Conservation (phyloP, 2,329 filamentous ascomycete species). For the Fusarium anguioides region DNA sequence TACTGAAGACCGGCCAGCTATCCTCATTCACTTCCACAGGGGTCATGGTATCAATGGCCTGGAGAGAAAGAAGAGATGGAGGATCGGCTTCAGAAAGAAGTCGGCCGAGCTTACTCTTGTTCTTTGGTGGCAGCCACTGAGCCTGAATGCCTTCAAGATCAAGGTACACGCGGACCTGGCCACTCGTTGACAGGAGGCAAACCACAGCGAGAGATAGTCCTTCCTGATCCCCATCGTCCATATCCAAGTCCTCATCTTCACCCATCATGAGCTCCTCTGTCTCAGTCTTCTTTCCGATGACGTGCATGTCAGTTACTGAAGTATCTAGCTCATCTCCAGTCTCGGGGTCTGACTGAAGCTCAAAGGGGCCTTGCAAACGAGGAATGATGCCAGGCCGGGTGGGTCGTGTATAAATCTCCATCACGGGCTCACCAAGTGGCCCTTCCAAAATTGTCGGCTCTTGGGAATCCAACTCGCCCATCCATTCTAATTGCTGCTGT, state of each 20-base stretch:
- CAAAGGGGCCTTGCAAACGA: slow-evolving; percentile 71
- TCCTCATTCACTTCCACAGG: slow-evolving; percentile 65
- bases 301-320: slow-evolving; percentile 69
- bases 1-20: slow-evolving; percentile 72
- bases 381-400: slow-evolving; percentile 67
- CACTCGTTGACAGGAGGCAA: slow-evolving; percentile 70
- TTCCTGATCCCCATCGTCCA: slow-evolving; percentile 67
- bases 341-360: slow-evolving; percentile 65
- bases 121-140: slow-evolving; percentile 72
- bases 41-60: slow-evolving; percentile 70
- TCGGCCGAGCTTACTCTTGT: slow-evolving; percentile 59
- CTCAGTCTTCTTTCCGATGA: slow-evolving; percentile 71
- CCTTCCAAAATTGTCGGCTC: slow-evolving; percentile 68
- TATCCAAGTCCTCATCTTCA: slow-evolving; percentile 71
- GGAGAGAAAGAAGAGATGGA: slow-evolving; percentile 68
- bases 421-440: slow-evolving; percentile 58
- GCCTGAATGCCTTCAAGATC: slow-evolving; percentile 72
- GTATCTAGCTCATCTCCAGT: slow-evolving; percentile 67
- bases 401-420: slow-evolving; percentile 69
- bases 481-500: slow-evolving; percentile 75
- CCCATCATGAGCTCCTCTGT: slow-evolving; percentile 70
- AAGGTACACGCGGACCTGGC: slow-evolving; percentile 70
- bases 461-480: slow-evolving; percentile 72
- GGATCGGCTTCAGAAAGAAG: slow-evolving; percentile 53
- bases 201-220: slow-evolving; percentile 70